phyloP scores from a whole-genome alignment of 2,329 filamentous ascomycete species.

The Biscogniauxia mediterranea region DNA sequence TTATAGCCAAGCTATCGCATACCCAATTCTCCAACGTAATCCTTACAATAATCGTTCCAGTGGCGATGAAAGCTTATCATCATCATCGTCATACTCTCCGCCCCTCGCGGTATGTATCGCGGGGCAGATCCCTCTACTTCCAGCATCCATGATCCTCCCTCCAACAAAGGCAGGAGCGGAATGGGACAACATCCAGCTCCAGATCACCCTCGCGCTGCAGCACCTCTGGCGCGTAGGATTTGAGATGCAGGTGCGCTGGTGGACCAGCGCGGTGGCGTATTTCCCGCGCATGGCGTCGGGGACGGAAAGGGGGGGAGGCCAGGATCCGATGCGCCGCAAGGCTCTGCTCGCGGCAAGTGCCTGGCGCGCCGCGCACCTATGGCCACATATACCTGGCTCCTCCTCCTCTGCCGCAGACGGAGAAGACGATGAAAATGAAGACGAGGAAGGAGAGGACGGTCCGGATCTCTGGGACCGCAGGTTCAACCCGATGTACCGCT shows the following conservation, averaged over 20 bases:
- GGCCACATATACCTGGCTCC: slow-evolving; percentile 10
- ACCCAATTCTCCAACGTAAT: slow-evolving; percentile 36
- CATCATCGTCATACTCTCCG: slow-evolving; percentile 1
- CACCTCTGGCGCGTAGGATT: slow-evolving; percentile 82
- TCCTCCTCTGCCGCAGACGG: slow-evolving; percentile 19
- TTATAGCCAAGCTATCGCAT: slow-evolving; percentile 82
- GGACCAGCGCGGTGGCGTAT: slow-evolving; percentile 74
- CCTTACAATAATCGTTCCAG: slow-evolving; percentile 18
- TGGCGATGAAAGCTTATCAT: slow-evolving; percentile 17
- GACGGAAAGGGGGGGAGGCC: background rate
- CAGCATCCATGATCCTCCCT: slow-evolving; percentile 68
- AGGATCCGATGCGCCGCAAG: slow-evolving; percentile 26
- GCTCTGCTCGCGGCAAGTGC: slow-evolving; percentile 43
- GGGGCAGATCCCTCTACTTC: slow-evolving; percentile 87
- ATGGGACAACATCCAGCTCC: slow-evolving; percentile 46
- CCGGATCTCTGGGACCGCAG: slow-evolving; percentile 69
- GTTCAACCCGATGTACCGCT: slow-evolving; percentile 53
- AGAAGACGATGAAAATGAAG: slow-evolving; percentile 39
- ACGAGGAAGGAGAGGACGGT: slow-evolving; percentile 47
- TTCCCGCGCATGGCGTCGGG: slow-evolving; percentile 45
- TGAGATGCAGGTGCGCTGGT: slow-evolving; percentile 70
- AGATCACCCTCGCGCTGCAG: slow-evolving; percentile 74
- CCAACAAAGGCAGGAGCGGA: slow-evolving; percentile 31
- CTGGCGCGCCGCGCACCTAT: slow-evolving; percentile 48
- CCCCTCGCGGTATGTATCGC: slow-evolving; percentile 62